Base-by-base conservation (phyloP, 2,329 filamentous ascomycete genomes). In the Cercospora citrullina region DNA sequence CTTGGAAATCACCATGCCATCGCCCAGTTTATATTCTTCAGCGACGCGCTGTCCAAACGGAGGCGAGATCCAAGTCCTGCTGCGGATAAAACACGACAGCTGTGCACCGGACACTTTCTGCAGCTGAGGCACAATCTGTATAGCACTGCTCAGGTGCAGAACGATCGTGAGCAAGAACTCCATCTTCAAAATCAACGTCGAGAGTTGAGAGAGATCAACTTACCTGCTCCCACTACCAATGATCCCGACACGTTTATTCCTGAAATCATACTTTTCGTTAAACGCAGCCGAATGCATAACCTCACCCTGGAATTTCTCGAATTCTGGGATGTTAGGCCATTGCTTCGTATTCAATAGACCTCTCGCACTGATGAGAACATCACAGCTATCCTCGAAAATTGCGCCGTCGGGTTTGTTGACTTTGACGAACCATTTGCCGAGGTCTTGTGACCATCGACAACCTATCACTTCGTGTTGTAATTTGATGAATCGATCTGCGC, bases 21-120 rank as follows among this genome's bases (percentile, higher is more conserved):
- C 66, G 26, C 77, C 73, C 65, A 82, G 77, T 2, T 77, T 77
- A 23, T 81, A 74, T 51, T 75, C 72, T 57, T 77, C 73, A 59
- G 73, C 71, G 21, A 73, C 71, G 3, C 64, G 66, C 36, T 77
- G 76, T 5, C 68, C 83, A 80, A 65, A 87, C 85, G 1, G 88
- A 81, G 58, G 84, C 83, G 1, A 86, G 78, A 91, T 87, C 89
- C 89, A 92, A 0, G 89, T 91, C 28, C 82, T 84, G 70, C 85
- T 88, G 9, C 89, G 82, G 0, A 85, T 87, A 71, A 90, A 91
- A 77, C 90, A 87, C 69, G 89, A 86, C 0, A 91, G 78, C 1
- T 81, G 84, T 9, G 71, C 69, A 4, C 71, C 77, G 53, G 64
- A 23, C 3, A 72, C 74, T 31, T 72, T 75, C 72, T 80, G 81